Conservation (phyloP, 345 rosid species). For the Cardamine chenopodiifolia region DNA sequence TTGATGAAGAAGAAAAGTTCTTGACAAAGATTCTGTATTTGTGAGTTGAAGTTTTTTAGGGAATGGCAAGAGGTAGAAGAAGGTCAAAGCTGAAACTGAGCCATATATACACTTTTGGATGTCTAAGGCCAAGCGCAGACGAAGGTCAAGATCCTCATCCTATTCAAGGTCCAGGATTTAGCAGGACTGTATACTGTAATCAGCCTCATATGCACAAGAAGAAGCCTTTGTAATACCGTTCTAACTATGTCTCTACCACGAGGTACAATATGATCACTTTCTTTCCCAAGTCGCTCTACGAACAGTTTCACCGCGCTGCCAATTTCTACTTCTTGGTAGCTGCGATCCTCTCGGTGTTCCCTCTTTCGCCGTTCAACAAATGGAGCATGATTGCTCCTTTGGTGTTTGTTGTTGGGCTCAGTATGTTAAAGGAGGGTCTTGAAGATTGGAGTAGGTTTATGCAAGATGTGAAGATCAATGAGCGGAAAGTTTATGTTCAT, state of each 20-base stretch:
- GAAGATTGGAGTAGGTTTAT: constrained; percentile 95
- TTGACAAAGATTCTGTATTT: constrained; percentile 17
- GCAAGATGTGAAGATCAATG: constrained; percentile 89
- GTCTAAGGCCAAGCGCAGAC: constrained; percentile 57
- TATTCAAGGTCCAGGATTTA: constrained; percentile 67
- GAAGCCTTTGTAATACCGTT: constrained; percentile 69
- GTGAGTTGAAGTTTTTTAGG: constrained; percentile 10
- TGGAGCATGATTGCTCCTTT: constrained; percentile 92
- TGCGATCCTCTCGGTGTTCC: constrained; percentile 72
- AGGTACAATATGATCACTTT: constrained; percentile 75
- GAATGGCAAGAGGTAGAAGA: constrained; percentile 79
- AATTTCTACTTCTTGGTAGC: constrained; percentile 90
- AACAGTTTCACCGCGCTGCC: constrained; percentile 94
- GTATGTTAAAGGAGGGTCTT: constrained; percentile 92
- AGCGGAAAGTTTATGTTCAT: constrained; percentile 66
- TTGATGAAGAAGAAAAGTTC: constrained; percentile 32
- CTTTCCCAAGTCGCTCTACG: constrained; percentile 85
- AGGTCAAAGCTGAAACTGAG: constrained; percentile 64
- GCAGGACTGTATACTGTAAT: constrained; percentile 78
- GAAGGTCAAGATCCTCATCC: constrained; percentile 59
- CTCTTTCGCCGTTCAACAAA: constrained; percentile 78
- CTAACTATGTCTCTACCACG: constrained; percentile 84
- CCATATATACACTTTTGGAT: constrained; percentile 79
- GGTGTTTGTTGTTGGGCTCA: constrained; percentile 86
- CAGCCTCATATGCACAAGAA: constrained; percentile 70